phyloP scores from a whole-genome alignment of 2,329 filamentous ascomycete species.

The Ascochyta koolunga region DNA sequence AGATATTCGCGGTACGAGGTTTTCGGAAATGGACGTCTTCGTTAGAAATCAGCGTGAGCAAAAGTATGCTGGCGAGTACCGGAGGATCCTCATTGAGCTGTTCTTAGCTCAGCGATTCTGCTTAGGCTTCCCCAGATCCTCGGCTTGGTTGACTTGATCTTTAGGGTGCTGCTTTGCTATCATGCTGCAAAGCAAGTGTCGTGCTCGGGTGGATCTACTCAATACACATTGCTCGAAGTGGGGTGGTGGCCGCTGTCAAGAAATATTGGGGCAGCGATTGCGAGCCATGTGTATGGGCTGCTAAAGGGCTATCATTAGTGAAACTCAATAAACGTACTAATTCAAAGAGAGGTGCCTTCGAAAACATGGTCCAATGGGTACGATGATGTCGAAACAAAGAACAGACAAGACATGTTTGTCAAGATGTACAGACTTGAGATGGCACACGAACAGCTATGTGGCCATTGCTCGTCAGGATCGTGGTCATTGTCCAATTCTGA shows the following conservation, averaged over 20 bases:
- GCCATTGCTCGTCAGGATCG: background rate
- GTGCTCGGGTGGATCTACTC: background rate
- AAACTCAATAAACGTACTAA: background rate
- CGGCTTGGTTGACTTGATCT: slow-evolving; percentile 74
- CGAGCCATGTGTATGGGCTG: slow-evolving; percentile 34
- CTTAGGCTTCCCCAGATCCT: slow-evolving; percentile 47
- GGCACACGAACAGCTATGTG: background rate
- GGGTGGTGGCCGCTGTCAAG: slow-evolving; percentile 11
- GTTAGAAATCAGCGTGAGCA: slow-evolving; percentile 26
- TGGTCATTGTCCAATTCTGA: background rate
- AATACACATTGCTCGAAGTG: background rate
- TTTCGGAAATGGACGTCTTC: slow-evolving; percentile 50
- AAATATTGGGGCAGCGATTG: slow-evolving; percentile 12
- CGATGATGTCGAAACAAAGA: background rate
- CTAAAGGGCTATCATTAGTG: slow-evolving; percentile 34
- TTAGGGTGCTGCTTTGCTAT: slow-evolving; percentile 65
- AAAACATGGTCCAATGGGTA: background rate
- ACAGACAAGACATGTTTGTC: background rate
- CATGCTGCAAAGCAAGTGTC: slow-evolving; percentile 23
- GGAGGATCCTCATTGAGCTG: slow-evolving; percentile 46
- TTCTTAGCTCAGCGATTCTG: slow-evolving; percentile 52
- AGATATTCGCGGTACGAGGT: slow-evolving; percentile 48
- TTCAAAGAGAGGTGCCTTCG: background rate
- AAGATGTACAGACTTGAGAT: background rate
- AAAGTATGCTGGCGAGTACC: slow-evolving; percentile 40